Evolutionary conservation across 352 stramenopile species (phyloP).

Genomic region (Globisporangium polare): DNA sequence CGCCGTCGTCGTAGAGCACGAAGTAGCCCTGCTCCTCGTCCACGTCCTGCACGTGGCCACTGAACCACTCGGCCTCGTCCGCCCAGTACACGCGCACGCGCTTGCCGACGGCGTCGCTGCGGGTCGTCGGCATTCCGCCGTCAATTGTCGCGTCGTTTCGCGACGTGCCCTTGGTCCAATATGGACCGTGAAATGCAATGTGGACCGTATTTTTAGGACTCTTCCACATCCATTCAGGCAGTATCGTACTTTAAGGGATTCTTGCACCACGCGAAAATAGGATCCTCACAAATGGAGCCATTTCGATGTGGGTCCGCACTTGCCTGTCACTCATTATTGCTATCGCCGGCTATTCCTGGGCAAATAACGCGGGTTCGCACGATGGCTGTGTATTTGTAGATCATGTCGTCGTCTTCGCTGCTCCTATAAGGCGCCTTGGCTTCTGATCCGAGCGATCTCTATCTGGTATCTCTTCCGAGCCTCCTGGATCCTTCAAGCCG

Average conservation of each 20-base stretch:
- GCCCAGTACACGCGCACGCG: conserved; percentile 71
- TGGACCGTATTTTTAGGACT: not conserved
- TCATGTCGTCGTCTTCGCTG: not conserved
- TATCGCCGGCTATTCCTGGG: not conserved
- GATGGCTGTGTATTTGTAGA: not conserved
- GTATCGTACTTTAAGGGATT: not conserved
- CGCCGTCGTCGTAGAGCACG: conserved; percentile 78
- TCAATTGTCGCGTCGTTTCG: too few relatives aligned
- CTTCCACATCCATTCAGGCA: not conserved
- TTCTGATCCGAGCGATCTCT: not conserved
- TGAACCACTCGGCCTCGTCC: conserved; percentile 76
- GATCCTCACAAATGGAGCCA: conserved; percentile 4
- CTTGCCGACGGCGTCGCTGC: conserved; percentile 34
- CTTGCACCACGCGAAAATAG: not conserved
- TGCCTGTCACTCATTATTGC: too few relatives aligned
- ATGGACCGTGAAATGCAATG: not conserved
- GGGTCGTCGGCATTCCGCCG: not conserved
- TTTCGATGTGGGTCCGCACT: too few relatives aligned
- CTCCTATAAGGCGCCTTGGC: not conserved
- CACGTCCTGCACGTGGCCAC: conserved; percentile 38
- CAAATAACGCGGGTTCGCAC: not conserved
- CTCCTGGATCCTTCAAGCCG: not conserved
- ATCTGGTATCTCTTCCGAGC: conserved; percentile 3
- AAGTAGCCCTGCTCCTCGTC: conserved; percentile 46
- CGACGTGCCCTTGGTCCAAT: not conserved